Base-by-base conservation (phyloP, 805 yeast genomes). In the Diddensiella caesifluorescens region DNA sequence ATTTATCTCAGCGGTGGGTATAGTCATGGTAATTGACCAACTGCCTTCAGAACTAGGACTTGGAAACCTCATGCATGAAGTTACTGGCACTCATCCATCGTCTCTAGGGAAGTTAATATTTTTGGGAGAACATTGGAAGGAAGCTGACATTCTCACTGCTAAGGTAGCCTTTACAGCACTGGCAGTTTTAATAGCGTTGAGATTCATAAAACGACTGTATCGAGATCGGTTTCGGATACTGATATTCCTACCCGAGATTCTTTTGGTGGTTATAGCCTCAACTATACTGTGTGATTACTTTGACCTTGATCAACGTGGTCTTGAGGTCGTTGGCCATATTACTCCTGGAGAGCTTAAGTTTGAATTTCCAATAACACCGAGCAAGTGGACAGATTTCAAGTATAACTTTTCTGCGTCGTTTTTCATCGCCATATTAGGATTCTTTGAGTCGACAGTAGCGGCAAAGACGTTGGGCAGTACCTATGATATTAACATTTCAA, bases 361-460 rank as follows among this genome's bases (percentile, higher is more conserved):
- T 15, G 64, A 68, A 39, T 65, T 78, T 41, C 96, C 96, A 3
- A 60, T 89, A 12, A 59, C 76, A 1, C 57, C 63, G 0, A 51
- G 64, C 2, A 67, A 68, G 15, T 65, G 71, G 44, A 68, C 68
- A 27, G 67, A 73, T 45, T 73, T 82, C 46, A 70, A 74, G 39
- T 69, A 71, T 20, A 62, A 79, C 38, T 72, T 86, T 52, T 70
- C 78, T n/a, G 72, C 90, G 0, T 76, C 92, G 0, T 77, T 88
- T 47, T 71, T 83, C 44, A 77, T 85, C 47, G 94, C 96, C 0
- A 74, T 87, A 56, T 65, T 90, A 27, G 97, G 97, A 0, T 87
- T 90, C 57, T 84, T 90, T 53, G 97, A 90, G 60, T 81, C 95
- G 5, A 84, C 96, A 0, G 88, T 95, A 0, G 96, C 97, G 0